Percentiles rank a stretch among this genome's conserved stretches.
Evolutionary conservation across 2,329 filamentous ascomycete genomes (phyloP).

Genomic region (Elsinoe australis): DNA sequence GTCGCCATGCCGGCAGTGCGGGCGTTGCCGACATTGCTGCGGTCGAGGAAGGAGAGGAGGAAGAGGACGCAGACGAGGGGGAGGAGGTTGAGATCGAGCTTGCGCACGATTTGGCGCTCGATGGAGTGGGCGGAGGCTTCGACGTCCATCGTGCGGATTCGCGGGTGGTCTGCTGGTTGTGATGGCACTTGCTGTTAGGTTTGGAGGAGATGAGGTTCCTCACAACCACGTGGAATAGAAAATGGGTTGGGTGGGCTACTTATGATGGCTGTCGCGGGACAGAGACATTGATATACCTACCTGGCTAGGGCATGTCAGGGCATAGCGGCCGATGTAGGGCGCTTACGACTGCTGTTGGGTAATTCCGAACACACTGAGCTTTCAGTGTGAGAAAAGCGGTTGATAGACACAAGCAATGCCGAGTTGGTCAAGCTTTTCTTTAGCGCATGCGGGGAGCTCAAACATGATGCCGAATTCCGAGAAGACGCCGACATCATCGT

Average conservation of each 20-base stretch:
- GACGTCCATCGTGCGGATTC: not conserved
- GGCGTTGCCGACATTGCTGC: constrained; percentile 56
- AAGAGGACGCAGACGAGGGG: constrained; percentile 76
- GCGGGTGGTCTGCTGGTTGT: not conserved
- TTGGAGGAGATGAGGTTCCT: not conserved
- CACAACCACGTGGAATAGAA: too few relatives aligned
- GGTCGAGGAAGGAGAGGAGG: constrained; percentile 75
- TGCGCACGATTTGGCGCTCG: constrained; percentile 37
- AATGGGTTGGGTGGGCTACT: too few relatives aligned
- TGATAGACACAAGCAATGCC: constrained; percentile 13
- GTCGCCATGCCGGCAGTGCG: constrained; percentile 50
- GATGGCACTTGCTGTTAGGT: too few relatives aligned
- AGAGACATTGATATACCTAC: too few relatives aligned
- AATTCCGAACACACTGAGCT: too few relatives aligned
- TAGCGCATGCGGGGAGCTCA: constrained; percentile 9
- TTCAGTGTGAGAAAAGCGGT: too few relatives aligned
- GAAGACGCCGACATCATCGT: too few relatives aligned
- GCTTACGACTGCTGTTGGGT: too few relatives aligned
- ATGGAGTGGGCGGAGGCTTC: not conserved
- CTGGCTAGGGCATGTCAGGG: too few relatives aligned
- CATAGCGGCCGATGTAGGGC: too few relatives aligned
- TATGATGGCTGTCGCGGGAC: too few relatives aligned
- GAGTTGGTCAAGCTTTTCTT: constrained; percentile 4
- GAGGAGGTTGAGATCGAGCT: constrained; percentile 71
- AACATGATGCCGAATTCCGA: constrained; percentile 5